Evolutionary conservation across 257 asterid genomes (phyloP), one percentile per base, ranked within the genome.

Genomic region (Prunella vulgaris): DNA sequence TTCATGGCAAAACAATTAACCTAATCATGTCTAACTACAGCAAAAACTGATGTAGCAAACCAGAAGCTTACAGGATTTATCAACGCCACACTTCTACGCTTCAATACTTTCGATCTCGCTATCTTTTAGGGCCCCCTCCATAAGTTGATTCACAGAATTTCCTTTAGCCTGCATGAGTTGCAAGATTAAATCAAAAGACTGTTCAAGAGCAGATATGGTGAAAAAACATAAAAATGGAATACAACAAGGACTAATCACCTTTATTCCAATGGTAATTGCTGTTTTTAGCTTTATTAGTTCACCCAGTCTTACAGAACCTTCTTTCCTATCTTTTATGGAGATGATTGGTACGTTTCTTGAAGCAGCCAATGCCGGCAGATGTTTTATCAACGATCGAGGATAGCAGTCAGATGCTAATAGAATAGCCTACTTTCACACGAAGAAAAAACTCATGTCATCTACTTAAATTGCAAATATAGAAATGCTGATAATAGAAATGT

Each of bases 361-460:
- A 74, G 81, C 76, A 44, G 97, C 96, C 80, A 93, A 78, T 66
- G 84, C 82, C 12, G 84, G 89, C 59, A 88, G 74, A 84, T 90
- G 94, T 78, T 84, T 93, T 8, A 87, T 85, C 76, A 93, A 79
- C 87, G 81, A 85, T 49, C 89, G 86, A n/a, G 96, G 98, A 32
- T 88, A 78, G 89, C 95, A 83, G 75, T 93, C 96, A 12, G 89
- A 77, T 66, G 92, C 95, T 71, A 93, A 21, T 56, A 89, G 68
- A 78, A 93, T 85, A 10, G 88, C 98, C 96, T 89, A 52, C 64
- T 27, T 70, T 17, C 38, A 61, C 54, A 33, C 17, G 8, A 21
- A 25, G 25, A 66, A 60, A 13, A 21, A 17, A 60, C 49, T 22
- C 9, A 46, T n/a, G 28, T 0, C 64, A 44, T 64, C 64, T 66